Percentiles rank a stretch among this genome's conserved stretches.
Evolutionary conservation across 2,329 filamentous ascomycete genomes (phyloP).

Genomic region (Pseudocercospora fijiensis): DNA sequence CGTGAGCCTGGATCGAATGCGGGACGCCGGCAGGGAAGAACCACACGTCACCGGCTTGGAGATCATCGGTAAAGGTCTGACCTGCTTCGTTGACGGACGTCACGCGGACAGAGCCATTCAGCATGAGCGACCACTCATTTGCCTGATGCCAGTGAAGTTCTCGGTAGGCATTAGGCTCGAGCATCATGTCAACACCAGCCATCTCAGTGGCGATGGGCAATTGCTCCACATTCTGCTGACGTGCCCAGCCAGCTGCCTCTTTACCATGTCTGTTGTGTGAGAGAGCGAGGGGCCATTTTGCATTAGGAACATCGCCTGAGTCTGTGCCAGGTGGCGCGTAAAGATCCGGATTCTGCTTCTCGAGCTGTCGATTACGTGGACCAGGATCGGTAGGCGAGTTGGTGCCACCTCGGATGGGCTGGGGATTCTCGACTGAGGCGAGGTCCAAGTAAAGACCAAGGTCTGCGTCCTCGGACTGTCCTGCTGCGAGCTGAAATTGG

Average conservation of each 20-base stretch:
- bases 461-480: conserved; percentile 41
- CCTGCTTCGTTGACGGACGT: conserved; percentile 37
- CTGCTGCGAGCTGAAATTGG: conserved; percentile 41
- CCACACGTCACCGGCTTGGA: conserved; percentile 53
- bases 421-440: conserved; percentile 42
- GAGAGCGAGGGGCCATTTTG: conserved; percentile 44
- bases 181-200: conserved; percentile 46
- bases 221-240: conserved; percentile 43
- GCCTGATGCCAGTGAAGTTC: conserved; percentile 40
- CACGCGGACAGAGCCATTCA: conserved; percentile 36
- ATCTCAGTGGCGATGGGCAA: conserved; percentile 44
- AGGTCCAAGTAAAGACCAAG: conserved; percentile 44
- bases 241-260: conserved; percentile 43
- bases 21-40: conserved; percentile 53
- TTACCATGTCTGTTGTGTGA: conserved; percentile 45
- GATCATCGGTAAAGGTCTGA: conserved; percentile 36
- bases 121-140: conserved; percentile 36
- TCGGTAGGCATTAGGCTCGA: conserved; percentile 36
- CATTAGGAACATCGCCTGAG: conserved; percentile 41
- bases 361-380: conserved; percentile 37
- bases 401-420: conserved; percentile 42
- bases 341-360: conserved; percentile 43
- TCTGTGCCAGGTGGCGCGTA: conserved; percentile 44
- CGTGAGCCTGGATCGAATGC: conserved; percentile 43
- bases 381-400: conserved; percentile 44